phyloP scores from a whole-genome alignment of 2,329 filamentous ascomycete genomes.

The Podosphaera leucotricha region DNA sequence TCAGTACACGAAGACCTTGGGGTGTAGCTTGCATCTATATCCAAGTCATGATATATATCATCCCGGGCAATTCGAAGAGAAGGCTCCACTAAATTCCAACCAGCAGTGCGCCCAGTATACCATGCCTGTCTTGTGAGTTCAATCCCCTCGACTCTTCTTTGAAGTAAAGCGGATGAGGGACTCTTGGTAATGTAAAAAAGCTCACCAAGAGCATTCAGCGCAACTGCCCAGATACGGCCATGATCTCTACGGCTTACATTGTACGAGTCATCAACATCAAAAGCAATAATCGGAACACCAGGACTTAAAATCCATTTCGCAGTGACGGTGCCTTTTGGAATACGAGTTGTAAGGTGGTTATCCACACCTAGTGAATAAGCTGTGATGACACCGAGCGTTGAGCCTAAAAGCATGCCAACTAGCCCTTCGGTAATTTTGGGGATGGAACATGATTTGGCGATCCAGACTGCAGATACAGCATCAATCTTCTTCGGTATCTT shows the following conservation, averaged over 20 bases:
- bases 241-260: conserved; percentile 43
- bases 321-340: conserved; percentile 55
- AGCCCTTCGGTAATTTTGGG: conserved; percentile 51
- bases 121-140: conserved; percentile 47
- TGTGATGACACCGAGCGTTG: conserved; percentile 60
- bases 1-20: conserved; percentile 54
- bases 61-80: conserved; percentile 49
- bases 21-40: conserved; percentile 51
- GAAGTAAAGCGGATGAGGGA: conserved; percentile 30
- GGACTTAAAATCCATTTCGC: conserved; percentile 79
- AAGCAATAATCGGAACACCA: conserved; percentile 69
- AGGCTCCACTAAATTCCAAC: conserved; percentile 59
- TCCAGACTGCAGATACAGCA: conserved; percentile 61
- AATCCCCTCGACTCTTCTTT: conserved; percentile 22
- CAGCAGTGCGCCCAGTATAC: conserved; percentile 53
- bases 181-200: conserved; percentile 61
- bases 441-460: conserved; percentile 58
- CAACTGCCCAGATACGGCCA: conserved; percentile 68
- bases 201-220: conserved; percentile 83
- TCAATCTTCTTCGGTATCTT: conserved; percentile 46
- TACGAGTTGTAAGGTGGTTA: conserved; percentile 33
- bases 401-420: conserved; percentile 62
- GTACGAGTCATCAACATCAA: conserved; percentile 67
- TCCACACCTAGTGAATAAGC: conserved; percentile 47
- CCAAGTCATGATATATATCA: conserved; percentile 48